Conservation (phyloP, 1,284 basidiomycete species). For the Cryptococcus sp. region DNA sequence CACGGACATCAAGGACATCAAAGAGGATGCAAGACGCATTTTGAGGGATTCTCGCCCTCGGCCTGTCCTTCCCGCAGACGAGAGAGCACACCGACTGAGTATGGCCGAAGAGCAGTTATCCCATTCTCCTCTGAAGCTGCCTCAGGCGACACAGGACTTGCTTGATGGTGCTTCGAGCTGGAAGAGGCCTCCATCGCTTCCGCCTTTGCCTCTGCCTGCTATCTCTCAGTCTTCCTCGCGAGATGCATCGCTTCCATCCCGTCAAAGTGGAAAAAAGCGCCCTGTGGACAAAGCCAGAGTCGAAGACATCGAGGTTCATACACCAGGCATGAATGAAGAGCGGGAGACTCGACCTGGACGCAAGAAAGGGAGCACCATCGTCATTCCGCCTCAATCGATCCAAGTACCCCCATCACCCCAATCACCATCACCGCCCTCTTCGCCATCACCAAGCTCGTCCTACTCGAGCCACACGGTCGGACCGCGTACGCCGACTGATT, state of each 20-base stretch:
- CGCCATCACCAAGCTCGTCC: neutral
- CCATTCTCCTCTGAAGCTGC: conserved; percentile 3
- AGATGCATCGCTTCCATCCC: neutral
- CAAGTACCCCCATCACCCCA: neutral
- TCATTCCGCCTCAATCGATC: conserved; percentile 1
- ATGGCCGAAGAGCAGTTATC: neutral
- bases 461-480: neutral
- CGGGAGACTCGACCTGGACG: neutral
- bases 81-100: neutral
- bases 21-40: no score
- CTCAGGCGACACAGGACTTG: conserved; percentile 13
- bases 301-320: no score
- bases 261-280: neutral
- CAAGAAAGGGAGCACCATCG: conserved; percentile 1
- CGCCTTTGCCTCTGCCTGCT: neutral
- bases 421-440: neutral
- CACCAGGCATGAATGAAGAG: neutral
- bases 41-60: neutral
- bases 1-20: no score
- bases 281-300: neutral
- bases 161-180: conserved; percentile 6
- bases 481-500: neutral
- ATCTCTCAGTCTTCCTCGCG: neutral
- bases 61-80: neutral
- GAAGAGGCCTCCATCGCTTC: neutral